Evolutionary conservation across 2,329 filamentous ascomycete species (phyloP).

Genomic region (Aureobasidium sp.): DNA sequence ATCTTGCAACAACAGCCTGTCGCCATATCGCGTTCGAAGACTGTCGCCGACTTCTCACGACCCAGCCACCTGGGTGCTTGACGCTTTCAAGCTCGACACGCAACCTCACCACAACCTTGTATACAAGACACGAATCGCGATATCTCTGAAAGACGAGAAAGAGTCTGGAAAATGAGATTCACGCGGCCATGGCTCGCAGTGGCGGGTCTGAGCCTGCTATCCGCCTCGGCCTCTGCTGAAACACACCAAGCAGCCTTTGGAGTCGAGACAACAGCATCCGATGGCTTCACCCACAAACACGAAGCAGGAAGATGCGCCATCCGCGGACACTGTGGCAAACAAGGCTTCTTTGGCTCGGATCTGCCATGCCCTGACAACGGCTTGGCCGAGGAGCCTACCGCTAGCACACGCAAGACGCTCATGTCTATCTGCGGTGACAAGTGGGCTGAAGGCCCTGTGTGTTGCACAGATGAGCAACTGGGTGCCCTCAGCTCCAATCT

Average conservation of each 20-base stretch:
- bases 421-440: slow-evolving; percentile 78
- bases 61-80: background rate
- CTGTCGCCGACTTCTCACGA: background rate
- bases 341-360: slow-evolving; percentile 80
- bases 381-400: slow-evolving; percentile 64
- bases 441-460: slow-evolving; percentile 78
- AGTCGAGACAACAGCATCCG: background rate
- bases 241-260: background rate
- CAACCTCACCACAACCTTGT: background rate
- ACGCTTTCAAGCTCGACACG: background rate
- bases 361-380: slow-evolving; percentile 91
- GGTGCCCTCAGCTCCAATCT: slow-evolving; percentile 75
- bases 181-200: slow-evolving; percentile 6
- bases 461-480: slow-evolving; percentile 76
- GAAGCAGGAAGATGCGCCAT: slow-evolving; percentile 86
- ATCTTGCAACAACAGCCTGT: background rate
- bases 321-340: slow-evolving; percentile 82
- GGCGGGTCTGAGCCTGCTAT: slow-evolving; percentile 4
- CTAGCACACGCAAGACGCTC: slow-evolving; percentile 64
- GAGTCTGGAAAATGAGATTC: slow-evolving; percentile 2
- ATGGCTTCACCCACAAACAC: slow-evolving; percentile 45
- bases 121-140: background rate
- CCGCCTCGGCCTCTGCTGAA: background rate
- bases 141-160: background rate
- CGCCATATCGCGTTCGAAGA: background rate